Evolutionary conservation across 768 basidiomycete genomes (phyloP), one percentile per base, ranked within the genome.

Genomic region (Calocera cornea): DNA sequence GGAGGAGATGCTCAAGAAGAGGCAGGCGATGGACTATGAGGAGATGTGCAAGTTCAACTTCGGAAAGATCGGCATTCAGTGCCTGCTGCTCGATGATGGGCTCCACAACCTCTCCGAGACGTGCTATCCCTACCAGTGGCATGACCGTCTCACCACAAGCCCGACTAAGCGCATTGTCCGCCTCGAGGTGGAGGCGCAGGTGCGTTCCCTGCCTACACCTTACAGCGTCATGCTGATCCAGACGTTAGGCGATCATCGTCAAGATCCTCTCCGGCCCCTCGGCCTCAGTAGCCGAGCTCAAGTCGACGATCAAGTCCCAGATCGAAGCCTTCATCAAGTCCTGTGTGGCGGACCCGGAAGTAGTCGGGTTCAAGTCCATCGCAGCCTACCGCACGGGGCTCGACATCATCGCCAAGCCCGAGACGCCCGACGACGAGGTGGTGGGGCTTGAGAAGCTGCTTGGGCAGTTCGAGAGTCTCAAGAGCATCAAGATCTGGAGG

Each of bases 331-430:
- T 69, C 8, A 77, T 89, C 63, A 71, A 64, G 0, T 68, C 74
- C 0, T 72, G 73, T 66, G 84, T 84, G 1, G 66, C 41, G 2
- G 80, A 87, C 68, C 71, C 76, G 0, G 76, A 79, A 34, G 86
- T 89, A 11, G 88, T 77, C 1, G 84, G 82, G 0, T 88, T 89
- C 81, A 91, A 92, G 74, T 89, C 88, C 11, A 81, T 90, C 49
- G 80, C 84, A 0, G 89, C 88, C 75, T 91, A 92, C 73, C 83
- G 90, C 63, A 88, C 88, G 0, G 90, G 90, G 1, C 78, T 92
- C 50, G 79, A 85, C 71, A 79, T 92, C 31, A 72, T 76, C 1
- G 68, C 76, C 0, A 69, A 70, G 19, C 8, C 50, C 17, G 2
- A 19, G 41, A 34, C 64, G 54, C 34, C 36, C 5, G 17, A 17